Evolutionary conservation across 805 yeast species (phyloP).

Genomic region (Nakazawaea ernobii): DNA sequence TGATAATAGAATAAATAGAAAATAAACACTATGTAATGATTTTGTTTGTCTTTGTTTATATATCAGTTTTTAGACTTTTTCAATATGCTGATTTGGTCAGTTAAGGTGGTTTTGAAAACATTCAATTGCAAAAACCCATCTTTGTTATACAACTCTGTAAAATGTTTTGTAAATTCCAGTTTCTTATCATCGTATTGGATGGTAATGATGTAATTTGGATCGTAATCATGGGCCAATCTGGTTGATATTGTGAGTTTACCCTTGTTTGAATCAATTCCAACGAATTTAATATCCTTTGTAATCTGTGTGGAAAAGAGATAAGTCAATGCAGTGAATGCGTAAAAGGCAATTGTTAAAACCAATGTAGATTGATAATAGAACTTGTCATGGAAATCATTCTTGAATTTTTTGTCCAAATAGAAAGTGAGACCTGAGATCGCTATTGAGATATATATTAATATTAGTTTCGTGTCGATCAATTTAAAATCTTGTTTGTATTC

Average conservation of each 20-base stretch:
- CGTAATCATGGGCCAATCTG: conserved; percentile 29
- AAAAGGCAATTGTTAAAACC: conserved; percentile 32
- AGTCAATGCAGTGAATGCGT: conserved; percentile 28
- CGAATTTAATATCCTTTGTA: conserved; percentile 40
- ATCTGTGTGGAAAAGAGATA: conserved; percentile 26
- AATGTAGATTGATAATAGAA: conserved; percentile 29
- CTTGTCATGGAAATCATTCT: conserved; percentile 34
- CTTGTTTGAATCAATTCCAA: conserved; percentile 30
- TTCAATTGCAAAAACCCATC: conserved; percentile 38
- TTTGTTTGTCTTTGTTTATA: too few relatives aligned
- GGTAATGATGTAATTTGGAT: conserved; percentile 37
- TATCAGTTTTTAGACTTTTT: conserved; percentile 18
- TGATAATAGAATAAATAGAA: too few relatives aligned
- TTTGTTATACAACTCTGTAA: conserved; percentile 39
- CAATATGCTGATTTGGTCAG: conserved; percentile 11
- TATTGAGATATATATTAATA: conserved; percentile 42
- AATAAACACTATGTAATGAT: too few relatives aligned
- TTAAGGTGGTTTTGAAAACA: conserved; percentile 24
- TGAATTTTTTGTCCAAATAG: conserved; percentile 41
- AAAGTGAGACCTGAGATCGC: conserved; percentile 39
- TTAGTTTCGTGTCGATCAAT: conserved; percentile 40
- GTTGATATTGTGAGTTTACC: conserved; percentile 34
- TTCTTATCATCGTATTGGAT: conserved; percentile 22
- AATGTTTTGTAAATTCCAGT: conserved; percentile 22
- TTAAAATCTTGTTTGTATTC: conserved; percentile 44